Base-by-base conservation (phyloP, 352 stramenopile genomes). In the Globisporangium camurandrum region DNA sequence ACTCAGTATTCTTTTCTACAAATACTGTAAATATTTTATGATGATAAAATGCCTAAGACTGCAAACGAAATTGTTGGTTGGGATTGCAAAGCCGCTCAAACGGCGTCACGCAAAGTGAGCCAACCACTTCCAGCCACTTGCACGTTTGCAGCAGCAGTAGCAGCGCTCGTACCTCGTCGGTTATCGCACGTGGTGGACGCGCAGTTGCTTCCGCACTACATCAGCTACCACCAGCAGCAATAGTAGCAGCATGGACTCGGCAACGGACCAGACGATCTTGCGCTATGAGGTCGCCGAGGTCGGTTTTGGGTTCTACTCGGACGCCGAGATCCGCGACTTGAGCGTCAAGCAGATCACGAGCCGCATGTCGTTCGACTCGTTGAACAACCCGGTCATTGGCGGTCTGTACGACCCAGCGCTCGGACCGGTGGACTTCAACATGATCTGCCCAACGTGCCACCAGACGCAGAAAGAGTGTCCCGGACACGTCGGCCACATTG, bases 401-500 rank as follows among this genome's bases (percentile, higher is more conserved):
- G 97, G 97, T 36, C 84, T 99, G 34, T 99, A 99, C 69, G 96
- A 99, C 74, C 93, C 93, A 9, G 75, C 86, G 20, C 66, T 99
- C 38, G 97, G 97, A 8, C 95, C 96, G 19, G 79, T 89, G 20
- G 87, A 97, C 64, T 85, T 81, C 49, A 84, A 86, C 60, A 76
- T 87, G 58, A 79, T 96, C 56, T 99, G 93, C 63, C 71, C 87
- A 16, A 99, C 97, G 30, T 99, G 97, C 75, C 88, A 96, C 40
- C 83, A 98, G 59, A 86, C 85, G 43, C 95, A 96, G 62, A 84
- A 95, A 48, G 71, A 97, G 46, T 99, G 97, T 61, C 96, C 97
- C 0, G 97, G 97, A 19, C 97, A 99, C 73, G 68, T 98, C 47
- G 97, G 96, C 24, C 96, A 99, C 76, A 97, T 99, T 54, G 96